Evolutionary conservation across 129 eudicot genomes (phyloP).

Genomic region (Lactuca sativa): DNA sequence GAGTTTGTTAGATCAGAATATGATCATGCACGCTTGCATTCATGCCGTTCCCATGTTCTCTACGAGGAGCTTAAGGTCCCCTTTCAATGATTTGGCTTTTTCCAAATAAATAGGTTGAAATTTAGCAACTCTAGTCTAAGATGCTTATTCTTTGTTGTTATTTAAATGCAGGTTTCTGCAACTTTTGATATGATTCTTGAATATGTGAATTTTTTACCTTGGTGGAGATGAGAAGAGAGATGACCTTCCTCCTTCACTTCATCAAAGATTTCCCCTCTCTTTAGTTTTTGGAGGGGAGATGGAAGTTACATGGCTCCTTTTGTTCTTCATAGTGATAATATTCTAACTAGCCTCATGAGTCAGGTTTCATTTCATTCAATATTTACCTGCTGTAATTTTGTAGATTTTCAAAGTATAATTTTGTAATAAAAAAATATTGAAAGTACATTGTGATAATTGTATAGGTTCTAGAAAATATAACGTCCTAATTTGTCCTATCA

Average conservation of each 20-base stretch:
- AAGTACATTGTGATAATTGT: too few relatives aligned
- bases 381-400: too few relatives aligned
- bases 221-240: slow-evolving; percentile 98
- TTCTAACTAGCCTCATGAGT: slow-evolving; percentile 80
- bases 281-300: slow-evolving; percentile 85
- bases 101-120: too few relatives aligned
- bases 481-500: too few relatives aligned
- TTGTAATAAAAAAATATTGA: too few relatives aligned
- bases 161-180: slow-evolving; percentile 60
- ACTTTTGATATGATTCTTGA: slow-evolving; percentile 92
- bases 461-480: too few relatives aligned
- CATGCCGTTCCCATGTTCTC: slow-evolving; percentile 97
- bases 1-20: slow-evolving; percentile 97
- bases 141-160: too few relatives aligned
- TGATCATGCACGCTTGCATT: slow-evolving; percentile 98
- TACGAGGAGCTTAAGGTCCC: slow-evolving; percentile 96
- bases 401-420: too few relatives aligned
- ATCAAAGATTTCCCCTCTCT: slow-evolving; percentile 76
- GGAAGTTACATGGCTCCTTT: slow-evolving; percentile 97
- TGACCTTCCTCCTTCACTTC: slow-evolving; percentile 90
- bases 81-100: too few relatives aligned
- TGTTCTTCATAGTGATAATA: slow-evolving; percentile 80
- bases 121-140: too few relatives aligned
- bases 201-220: slow-evolving; percentile 86
- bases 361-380: slow-evolving; percentile 44